Evolutionary conservation across 1,284 basidiomycete genomes (phyloP).

Genomic region (Tilletiaria anomala): DNA sequence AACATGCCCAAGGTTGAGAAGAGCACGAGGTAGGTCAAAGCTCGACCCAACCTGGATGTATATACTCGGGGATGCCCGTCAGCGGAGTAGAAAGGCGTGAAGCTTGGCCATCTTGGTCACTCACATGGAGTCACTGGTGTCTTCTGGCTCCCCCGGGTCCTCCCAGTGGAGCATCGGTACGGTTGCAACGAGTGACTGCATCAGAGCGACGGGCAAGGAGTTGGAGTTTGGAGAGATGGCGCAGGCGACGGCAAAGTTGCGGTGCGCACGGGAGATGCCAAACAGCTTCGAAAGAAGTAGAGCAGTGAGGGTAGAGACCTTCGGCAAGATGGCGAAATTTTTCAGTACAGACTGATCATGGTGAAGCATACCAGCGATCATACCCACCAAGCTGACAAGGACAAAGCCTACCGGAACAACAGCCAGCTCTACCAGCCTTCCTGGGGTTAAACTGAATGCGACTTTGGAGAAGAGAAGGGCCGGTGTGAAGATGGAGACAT

Average conservation of each 20-base stretch:
- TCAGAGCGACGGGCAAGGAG: constrained; percentile 77
- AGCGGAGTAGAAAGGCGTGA: too few relatives aligned
- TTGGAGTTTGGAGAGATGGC: constrained; percentile 56
- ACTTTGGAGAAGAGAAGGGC: constrained; percentile 86
- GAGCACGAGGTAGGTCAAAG: constrained; percentile 77
- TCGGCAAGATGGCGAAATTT: too few relatives aligned
- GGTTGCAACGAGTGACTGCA: constrained; percentile 72
- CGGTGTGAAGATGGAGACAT: constrained; percentile 79
- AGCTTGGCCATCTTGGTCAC: too few relatives aligned
- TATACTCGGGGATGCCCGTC: too few relatives aligned
- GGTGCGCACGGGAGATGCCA: constrained; percentile 35
- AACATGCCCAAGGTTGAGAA: constrained; percentile 84
- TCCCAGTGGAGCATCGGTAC: constrained; percentile 75
- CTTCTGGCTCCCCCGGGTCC: constrained; percentile 46
- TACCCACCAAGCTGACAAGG: constrained; percentile 43
- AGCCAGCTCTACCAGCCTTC: constrained; percentile 74
- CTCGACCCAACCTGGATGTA: constrained; percentile 77
- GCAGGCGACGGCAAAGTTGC: constrained; percentile 41
- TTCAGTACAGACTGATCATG: constrained; percentile 27
- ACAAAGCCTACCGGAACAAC: constrained; percentile 69
- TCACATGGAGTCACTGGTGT: constrained; percentile 72
- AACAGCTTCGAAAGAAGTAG: constrained; percentile 30
- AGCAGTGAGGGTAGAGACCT: constrained; percentile 37
- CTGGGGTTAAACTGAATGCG: constrained; percentile 52
- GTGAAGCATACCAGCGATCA: constrained; percentile 30